Percentiles rank a stretch among this genome's conserved stretches.
Conservation (phyloP, 106 monocot species). For the Posidonia australis region DNA sequence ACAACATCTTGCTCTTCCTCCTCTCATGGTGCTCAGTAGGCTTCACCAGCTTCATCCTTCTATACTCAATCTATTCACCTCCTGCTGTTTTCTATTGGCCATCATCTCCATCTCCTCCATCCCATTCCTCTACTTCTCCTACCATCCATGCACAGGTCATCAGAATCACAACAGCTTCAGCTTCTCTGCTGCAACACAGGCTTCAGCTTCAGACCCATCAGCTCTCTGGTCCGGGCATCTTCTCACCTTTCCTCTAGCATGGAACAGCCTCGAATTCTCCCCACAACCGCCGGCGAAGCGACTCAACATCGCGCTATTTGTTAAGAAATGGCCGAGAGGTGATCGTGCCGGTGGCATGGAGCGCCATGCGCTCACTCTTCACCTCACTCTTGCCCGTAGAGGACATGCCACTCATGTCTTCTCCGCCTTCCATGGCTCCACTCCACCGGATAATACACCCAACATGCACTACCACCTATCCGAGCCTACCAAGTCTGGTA, state of each 20-base stretch:
- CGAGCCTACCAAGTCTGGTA: neutral
- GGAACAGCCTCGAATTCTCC: conserved; percentile 64
- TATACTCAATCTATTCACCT: no score
- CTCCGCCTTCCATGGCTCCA: conserved; percentile 30
- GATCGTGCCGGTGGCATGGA: conserved; percentile 73
- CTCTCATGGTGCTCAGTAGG: no score
- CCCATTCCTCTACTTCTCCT: neutral
- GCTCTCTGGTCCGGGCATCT: conserved; percentile 24
- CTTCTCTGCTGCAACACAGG: neutral
- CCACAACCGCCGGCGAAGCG: conserved; percentile 23
- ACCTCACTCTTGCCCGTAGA: conserved; percentile 50
- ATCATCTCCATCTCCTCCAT: neutral
- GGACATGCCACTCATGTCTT: conserved; percentile 67
- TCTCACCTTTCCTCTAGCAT: conserved; percentile 38
- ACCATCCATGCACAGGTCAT: neutral
- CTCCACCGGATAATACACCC: neutral
- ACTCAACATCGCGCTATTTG: conserved; percentile 76
- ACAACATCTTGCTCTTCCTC: no score
- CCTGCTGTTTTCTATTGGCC: neutral
- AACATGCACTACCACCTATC: conserved; percentile 9
- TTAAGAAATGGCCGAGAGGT: conserved; percentile 51
- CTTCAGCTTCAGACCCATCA: neutral
- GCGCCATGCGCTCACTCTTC: conserved; percentile 73
- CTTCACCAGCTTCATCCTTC: no score
- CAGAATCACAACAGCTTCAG: neutral